A percentile compares a stretch with the other conserved stretches of the same genome.
Conservation (phyloP, 331 rosid genomes). For the Erythrophleum ivorense region DNA sequence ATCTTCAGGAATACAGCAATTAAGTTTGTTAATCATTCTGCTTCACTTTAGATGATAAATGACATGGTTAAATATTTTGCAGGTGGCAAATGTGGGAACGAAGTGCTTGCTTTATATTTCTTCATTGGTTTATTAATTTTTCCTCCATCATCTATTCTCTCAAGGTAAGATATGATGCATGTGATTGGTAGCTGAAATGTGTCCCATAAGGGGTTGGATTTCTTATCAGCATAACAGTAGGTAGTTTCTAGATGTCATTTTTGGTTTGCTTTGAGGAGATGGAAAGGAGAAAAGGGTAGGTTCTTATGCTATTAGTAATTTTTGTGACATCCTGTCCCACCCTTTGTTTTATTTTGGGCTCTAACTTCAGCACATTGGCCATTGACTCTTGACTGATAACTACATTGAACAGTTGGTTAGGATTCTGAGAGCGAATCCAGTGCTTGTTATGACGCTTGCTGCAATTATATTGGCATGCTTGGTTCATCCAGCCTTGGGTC, state of each 20-base stretch:
- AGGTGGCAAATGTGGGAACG: constrained; percentile 84
- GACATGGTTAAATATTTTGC: constrained; percentile 46
- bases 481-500: constrained; percentile 87
- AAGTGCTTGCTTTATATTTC: constrained; percentile 42
- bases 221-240: constrained; percentile 16
- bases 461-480: constrained; percentile 79
- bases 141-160: constrained; percentile 64
- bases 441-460: constrained; percentile 66
- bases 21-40: not conserved
- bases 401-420: constrained; percentile 65
- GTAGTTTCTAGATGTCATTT: constrained; percentile 8
- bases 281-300: constrained; percentile 22
- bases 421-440: constrained; percentile 67
- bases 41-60: constrained; percentile 36
- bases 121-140: constrained; percentile 52
- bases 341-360: constrained; percentile 22
- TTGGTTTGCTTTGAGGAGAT: constrained; percentile 23
- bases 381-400: constrained; percentile 37
- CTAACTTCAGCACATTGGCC: constrained; percentile 37
- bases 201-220: constrained; percentile 11
- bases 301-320: constrained; percentile 15
- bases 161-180: constrained; percentile 60
- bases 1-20: not conserved
- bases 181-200: constrained; percentile 25
- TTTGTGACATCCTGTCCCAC: not conserved